Base-by-base conservation (phyloP, 1,284 basidiomycete species). In the Thelephora terrestris region DNA sequence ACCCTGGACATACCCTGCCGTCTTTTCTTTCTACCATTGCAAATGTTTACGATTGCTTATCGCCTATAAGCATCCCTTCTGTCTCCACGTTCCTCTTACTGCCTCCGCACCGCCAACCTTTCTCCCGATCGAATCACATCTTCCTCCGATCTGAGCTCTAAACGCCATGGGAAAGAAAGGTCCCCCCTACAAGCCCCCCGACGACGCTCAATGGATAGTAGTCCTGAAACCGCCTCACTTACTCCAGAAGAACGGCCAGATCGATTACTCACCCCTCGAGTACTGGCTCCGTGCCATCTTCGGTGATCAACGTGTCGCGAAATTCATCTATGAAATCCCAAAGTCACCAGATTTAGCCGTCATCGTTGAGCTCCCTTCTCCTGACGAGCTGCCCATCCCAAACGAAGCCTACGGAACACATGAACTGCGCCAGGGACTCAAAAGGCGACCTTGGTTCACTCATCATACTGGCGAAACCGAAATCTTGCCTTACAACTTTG, bases 81-180 rank as follows among this genome's bases (percentile, higher is more conserved):
- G n/a, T 27, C 25, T 9, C 25, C 25, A 27, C 25, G 25, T 9
- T 5, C 9, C 25, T n/a, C 25, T 5, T 9, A 27, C 25, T 27
- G 25, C 25, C 4, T 27, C 25, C 25, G 25, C 25, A 27, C 25
- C 4, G 25, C 25, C 25, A 27, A 9, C 25, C 5, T 14, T 32
- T 14, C 29, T 10, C 29, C 12, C 29, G 29, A 32, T 32, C 29
- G 5, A 10, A 14, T 32, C 29, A 32, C 29, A 7, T 32, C 9
- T 14, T 32, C 7, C 29, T 32, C 29, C 29, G 29, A 32, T 63
- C 51, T 61, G 47, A 16, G 59, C 55, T 45, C 61, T 55, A 39
- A 63, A 61, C 21, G 59, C 58, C 5, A 57, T 55, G 29, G 38
- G 56, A 54, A 37, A 56, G 59, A 47, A 54, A 53, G 7, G 53